Base-by-base conservation (phyloP, 345 rosid species). In the Eucalyptus tenuipes region DNA sequence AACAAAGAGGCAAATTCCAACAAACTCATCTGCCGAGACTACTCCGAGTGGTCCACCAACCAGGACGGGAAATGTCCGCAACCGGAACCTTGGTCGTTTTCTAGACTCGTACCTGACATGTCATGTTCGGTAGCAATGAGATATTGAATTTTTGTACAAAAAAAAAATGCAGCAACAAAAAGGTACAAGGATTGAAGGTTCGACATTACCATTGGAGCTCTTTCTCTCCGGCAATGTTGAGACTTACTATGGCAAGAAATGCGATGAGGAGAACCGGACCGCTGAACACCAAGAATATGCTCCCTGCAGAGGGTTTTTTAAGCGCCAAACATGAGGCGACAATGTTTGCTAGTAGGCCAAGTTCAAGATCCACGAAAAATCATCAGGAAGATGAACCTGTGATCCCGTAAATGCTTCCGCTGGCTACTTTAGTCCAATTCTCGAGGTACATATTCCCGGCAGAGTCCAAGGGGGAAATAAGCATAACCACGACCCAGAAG, bases 31-130 rank as follows among this genome's bases (percentile, higher is more conserved):
- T 42, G 99, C 99, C 40, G 98, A 94, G 87, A 97, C 98, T 89
- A 97, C 99, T 53, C 99, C 99, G 87, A 96, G 92, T 86, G 97
- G 97, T 89, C 99, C 99, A 87, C 94, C 95, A 86, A 96, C 98
- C 64, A 96, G 92, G 66, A 95, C 87, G 25, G 99, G 99, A 87
- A 97, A 95, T 10, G 99, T 97, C 98, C 99, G 94, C 71, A 97
- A 80, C 37, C 96, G 93, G 86, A 94, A 92, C 31, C 95, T 89
- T 4, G 99, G 97, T 22, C 85, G 49, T 82, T 89, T 93, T 12
- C 92, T 87, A 87, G 84, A 88, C 94, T 92, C 91, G 89, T 92
- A 92, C 93, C 97, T 95, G 89, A 82, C 81, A 24, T 82, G 13
- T 29, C 61, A 37, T 40, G 44, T 24, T 50, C 18, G 15, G 10